These are phyloP conservation scores for Plasmodium vivax DNA, from an alignment of 169 alveolate species.

Conservation along the genomic window DNA sequence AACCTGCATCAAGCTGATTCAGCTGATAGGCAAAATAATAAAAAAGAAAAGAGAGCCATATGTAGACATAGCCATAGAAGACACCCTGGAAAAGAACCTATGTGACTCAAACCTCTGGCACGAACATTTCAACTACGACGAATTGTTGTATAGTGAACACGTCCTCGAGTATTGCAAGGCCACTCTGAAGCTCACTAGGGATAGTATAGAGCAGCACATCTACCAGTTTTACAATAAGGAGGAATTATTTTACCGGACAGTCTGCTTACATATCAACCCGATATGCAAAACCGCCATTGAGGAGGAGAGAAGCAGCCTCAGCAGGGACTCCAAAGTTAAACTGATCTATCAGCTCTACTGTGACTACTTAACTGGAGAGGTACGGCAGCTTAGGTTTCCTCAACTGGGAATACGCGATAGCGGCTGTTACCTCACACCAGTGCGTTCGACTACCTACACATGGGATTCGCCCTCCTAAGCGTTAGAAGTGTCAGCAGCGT, in stretches of 20 bases:
- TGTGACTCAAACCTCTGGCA: constrained; percentile 41
- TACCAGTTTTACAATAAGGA: constrained; percentile 20
- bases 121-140: constrained; percentile 27
- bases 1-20: constrained; percentile 60
- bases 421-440: neutral
- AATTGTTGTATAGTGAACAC: constrained; percentile 20
- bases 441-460: neutral
- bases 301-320: neutral
- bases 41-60: constrained; percentile 40
- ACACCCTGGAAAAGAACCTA: constrained; percentile 30
- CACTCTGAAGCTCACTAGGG: constrained; percentile 2
- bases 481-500: neutral
- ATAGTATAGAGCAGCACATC: constrained; percentile 17
- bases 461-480: neutral
- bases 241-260: constrained; percentile 8
- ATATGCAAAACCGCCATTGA: constrained; percentile 52
- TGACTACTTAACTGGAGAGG: constrained; percentile 17
- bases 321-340: neutral
- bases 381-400: neutral
- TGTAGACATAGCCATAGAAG: constrained; percentile 61
- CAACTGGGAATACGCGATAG: neutral
- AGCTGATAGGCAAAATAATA: constrained; percentile 21
- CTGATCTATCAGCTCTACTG: constrained; percentile 8
- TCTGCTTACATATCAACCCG: constrained; percentile 13
- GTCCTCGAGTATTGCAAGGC: constrained; percentile 9